Percentiles rank a stretch among this genome's conserved stretches.
These are phyloP conservation scores for Tolypocladium pustulatum DNA, from an alignment of 2,329 filamentous ascomycete genomes.

Conservation along the genomic window DNA sequence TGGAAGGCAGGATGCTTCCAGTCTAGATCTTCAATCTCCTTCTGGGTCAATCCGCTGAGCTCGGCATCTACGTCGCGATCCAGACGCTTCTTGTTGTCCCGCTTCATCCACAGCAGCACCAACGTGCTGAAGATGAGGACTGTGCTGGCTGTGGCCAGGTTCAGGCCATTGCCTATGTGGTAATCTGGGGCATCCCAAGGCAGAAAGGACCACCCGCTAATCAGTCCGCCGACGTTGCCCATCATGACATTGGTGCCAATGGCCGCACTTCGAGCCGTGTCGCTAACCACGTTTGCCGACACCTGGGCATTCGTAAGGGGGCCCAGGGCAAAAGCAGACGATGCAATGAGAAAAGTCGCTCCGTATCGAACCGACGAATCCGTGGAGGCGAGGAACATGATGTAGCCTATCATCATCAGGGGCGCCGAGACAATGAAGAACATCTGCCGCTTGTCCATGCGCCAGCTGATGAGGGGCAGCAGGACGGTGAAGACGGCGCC, in stretches of 20 bases:
- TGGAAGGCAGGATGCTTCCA: slow-evolving; percentile 57
- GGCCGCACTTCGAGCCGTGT: slow-evolving; percentile 56
- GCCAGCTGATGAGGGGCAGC: slow-evolving; percentile 51
- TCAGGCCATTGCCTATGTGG: slow-evolving; percentile 61
- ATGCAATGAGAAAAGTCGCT: slow-evolving; percentile 59
- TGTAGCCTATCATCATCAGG: slow-evolving; percentile 58
- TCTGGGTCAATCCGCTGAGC: slow-evolving; percentile 39
- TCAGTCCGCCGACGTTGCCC: slow-evolving; percentile 60
- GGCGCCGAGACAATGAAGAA: slow-evolving; percentile 52
- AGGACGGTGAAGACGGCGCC: slow-evolving; percentile 57
- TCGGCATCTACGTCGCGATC: slow-evolving; percentile 25
- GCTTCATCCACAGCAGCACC: slow-evolving; percentile 49
- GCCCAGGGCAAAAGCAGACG: slow-evolving; percentile 52
- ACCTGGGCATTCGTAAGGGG: slow-evolving; percentile 57
- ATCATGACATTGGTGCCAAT: slow-evolving; percentile 61
- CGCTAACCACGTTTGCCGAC: slow-evolving; percentile 60
- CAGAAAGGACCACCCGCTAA: slow-evolving; percentile 56
- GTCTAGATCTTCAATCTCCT: slow-evolving; percentile 49
- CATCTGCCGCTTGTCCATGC: slow-evolving; percentile 46
- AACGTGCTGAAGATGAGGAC: slow-evolving; percentile 38
- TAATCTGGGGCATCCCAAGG: slow-evolving; percentile 54
- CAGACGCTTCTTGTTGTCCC: slow-evolving; percentile 40
- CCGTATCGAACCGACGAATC: slow-evolving; percentile 49
- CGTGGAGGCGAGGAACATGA: slow-evolving; percentile 54
- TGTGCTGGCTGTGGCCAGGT: slow-evolving; percentile 44